Evolutionary conservation across 2,329 filamentous ascomycete genomes (phyloP), one percentile per base, ranked within the genome.

Genomic region (Fusarium guadeloupense): DNA sequence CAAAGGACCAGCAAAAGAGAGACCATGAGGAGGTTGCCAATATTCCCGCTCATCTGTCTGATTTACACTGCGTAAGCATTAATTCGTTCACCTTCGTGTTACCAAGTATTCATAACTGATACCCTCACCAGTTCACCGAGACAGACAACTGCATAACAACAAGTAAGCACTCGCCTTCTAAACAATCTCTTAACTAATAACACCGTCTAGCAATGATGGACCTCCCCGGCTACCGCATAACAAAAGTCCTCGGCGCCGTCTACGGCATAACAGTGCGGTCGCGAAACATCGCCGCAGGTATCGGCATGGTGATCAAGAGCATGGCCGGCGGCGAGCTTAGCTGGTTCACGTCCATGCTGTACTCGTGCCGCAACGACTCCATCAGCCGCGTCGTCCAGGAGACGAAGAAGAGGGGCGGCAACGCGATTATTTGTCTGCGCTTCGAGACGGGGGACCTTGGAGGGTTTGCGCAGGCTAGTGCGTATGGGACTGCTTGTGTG

Each of bases 111-210:
- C 16, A 17, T 34, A 23, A 4, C 57, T 58, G 31, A 67, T 16
- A 21, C 9, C 13, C 7, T 31, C 9, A n/a, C n/a, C n/a, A 44
- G 65, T 62, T 85, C 72, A 83, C 83, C 33, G 85, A 88, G 68
- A 88, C 85, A 8, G 80, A 83, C 41, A 85, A 85, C 31, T 78
- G 88, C 49, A 82, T 88, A 61, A 87, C 84, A 1, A 83, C 83
- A 0, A 88, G 76, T 75, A 56, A 33, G 71, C 54, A 9, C 23
- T 13, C 20, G 13, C 25, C 12, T 43, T 12, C 17, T 12, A 7
- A 9, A 7, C n/a, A 26, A n/a, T 7, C 9, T 26, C 30, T 30
- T 45, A n/a, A 53, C 44, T 47, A 16, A 50, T 47, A 16, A 50
- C 17, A 30, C 31, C 9, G 10, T 5, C 7, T 38, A 78, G 76